Base-by-base conservation (phyloP, 192 early-diverging fungal genomes). In the Coemansia sp. region DNA sequence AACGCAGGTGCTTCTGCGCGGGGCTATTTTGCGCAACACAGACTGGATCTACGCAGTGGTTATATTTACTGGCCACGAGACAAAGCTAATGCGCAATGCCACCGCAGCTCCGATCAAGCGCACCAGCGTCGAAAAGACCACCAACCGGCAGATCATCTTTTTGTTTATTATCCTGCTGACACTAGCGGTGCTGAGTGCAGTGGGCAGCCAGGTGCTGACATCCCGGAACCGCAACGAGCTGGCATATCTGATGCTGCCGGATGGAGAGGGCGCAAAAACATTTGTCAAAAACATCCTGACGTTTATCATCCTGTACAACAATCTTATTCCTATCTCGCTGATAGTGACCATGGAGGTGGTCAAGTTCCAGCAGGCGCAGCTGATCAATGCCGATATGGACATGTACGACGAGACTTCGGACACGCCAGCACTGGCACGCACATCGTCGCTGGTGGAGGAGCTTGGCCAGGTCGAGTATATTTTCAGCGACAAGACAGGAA, bases 331-430 rank as follows among this genome's bases (percentile, higher is more conserved):
- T 11, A 90, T 99, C 64, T 90, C 89, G 81, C 88, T 97, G 76
- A 94, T 99, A 64, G 92, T 99, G 17, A 96, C 93, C 14, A 94
- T 99, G 94, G 97, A 99, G 66, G 84, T 96, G 46, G 94, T 96
- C 37, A 99, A 99, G 79, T 97, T 87, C 69, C 84, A 86, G 69
- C 86, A 93, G 64, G 88, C 90, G 1, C 74, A 83, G 53, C 79
- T 96, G 20, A 96, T 99, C 69, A 90, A 94, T 76, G 80, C 82
- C 9, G 94, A 99, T 61, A 62, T 93, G 66, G 96, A 99, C 66
- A 91, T 99, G 83, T 99, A 96, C 75, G 88, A 96, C 58, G 96
- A 93, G 66, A 74, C 81, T 36, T 89, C 90, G 2, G 90, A 97
- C 68, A 95, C 94, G 14, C 88, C 96, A 11, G 94, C 96, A 9